phyloP scores from a whole-genome alignment of 257 asterid genomes.

The Nicotiana benthamiana region DNA sequence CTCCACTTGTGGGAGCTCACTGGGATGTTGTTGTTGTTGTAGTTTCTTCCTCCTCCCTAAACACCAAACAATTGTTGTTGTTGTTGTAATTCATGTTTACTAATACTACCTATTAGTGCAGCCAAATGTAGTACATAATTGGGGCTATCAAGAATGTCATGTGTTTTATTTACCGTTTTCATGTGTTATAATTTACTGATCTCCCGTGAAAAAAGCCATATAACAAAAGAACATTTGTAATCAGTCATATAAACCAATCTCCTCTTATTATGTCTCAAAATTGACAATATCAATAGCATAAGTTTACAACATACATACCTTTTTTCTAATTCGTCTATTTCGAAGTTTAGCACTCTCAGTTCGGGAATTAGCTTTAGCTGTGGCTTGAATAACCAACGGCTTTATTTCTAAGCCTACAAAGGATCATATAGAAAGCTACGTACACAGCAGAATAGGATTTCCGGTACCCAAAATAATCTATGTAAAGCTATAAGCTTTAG shows the following conservation, averaged over 20 bases:
- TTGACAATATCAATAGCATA: neutral
- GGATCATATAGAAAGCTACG: neutral
- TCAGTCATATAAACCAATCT: too few relatives aligned
- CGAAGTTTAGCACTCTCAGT: conserved; percentile 62
- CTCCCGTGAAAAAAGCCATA: too few relatives aligned
- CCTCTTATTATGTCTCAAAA: neutral
- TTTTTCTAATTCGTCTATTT: conserved; percentile 52
- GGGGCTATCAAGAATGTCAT: too few relatives aligned
- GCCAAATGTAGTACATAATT: neutral
- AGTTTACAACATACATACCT: conserved; percentile 30
- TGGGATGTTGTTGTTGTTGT: too few relatives aligned
- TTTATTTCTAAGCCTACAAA: conserved; percentile 28
- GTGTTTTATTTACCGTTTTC: too few relatives aligned
- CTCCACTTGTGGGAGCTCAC: too few relatives aligned
- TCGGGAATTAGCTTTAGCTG: conserved; percentile 34
- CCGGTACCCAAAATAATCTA: neutral
- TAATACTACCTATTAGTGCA: neutral
- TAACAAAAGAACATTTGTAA: too few relatives aligned
- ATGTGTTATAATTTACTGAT: too few relatives aligned
- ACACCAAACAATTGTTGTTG: too few relatives aligned
- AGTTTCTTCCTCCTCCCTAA: too few relatives aligned
- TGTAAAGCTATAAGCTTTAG: neutral
- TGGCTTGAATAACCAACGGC: conserved; percentile 52
- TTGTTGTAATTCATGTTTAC: neutral
- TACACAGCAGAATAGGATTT: neutral